These are phyloP conservation scores for Lagenidium giganteum DNA, from an alignment of 352 stramenopile genomes.

Conservation along the genomic window DNA sequence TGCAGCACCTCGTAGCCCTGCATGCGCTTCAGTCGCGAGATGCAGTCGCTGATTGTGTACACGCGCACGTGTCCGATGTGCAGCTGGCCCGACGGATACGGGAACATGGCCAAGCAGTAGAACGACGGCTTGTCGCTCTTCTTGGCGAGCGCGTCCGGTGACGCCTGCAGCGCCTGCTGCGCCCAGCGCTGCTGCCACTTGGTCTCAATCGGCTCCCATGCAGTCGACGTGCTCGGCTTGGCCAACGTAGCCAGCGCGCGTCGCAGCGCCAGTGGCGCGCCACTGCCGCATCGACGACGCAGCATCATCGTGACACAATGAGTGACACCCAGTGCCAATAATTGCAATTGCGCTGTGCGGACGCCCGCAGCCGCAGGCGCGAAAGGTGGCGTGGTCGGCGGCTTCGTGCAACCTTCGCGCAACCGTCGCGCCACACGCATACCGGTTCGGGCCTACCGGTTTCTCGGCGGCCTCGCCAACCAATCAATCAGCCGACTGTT, in stretches of 20 bases:
- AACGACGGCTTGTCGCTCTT: constrained; percentile 45
- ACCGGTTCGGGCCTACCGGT: too few species aligned
- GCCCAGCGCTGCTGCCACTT: constrained; percentile 74
- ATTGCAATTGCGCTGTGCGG: too few species aligned
- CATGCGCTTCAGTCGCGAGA: constrained; percentile 97
- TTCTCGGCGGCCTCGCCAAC: too few species aligned
- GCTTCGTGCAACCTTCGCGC: too few species aligned
- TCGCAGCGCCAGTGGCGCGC: neutral
- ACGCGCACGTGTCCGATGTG: constrained; percentile 99
- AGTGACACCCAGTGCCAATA: too few species aligned
- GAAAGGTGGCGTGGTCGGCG: too few species aligned
- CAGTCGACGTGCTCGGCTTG: constrained; percentile 14
- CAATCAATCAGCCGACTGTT: too few species aligned
- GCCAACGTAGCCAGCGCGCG: constrained; percentile 4
- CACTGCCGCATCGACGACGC: neutral
- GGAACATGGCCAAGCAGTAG: constrained; percentile 97
- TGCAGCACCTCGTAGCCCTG: constrained; percentile 96
- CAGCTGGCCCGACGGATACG: constrained; percentile 96
- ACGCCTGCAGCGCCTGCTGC: constrained; percentile 17
- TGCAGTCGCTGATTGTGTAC: constrained; percentile 99
- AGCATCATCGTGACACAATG: constrained; percentile 8
- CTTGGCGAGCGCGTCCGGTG: neutral
- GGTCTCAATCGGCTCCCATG: constrained; percentile 53
- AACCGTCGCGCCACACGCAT: too few species aligned
- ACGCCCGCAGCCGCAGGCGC: too few species aligned